phyloP scores from a whole-genome alignment of 371 early-diverging fungal species.

The Haplosporangium sp. region DNA sequence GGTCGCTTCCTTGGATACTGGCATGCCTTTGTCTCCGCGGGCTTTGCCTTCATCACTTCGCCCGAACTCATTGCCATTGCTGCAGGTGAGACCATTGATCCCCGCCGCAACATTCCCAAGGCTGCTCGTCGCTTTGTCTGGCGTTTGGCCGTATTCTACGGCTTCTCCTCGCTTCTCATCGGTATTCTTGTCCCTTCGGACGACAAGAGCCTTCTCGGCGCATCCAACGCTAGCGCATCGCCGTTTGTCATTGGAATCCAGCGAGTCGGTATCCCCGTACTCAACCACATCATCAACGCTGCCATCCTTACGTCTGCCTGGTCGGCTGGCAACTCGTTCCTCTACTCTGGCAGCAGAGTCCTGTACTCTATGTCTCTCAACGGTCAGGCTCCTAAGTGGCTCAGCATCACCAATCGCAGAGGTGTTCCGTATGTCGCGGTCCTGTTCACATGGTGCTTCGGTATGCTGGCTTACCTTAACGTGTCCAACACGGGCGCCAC shows the following conservation, averaged over 20 bases:
- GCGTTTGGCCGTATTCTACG: conserved; percentile 78
- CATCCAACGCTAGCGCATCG: conserved; percentile 62
- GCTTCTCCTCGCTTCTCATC: conserved; percentile 74
- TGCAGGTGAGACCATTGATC: conserved; percentile 76
- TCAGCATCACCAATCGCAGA: conserved; percentile 63
- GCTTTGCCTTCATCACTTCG: conserved; percentile 86
- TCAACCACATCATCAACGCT: conserved; percentile 82
- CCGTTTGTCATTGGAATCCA: conserved; percentile 80
- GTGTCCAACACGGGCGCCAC: conserved; percentile 78
- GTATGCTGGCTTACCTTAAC: conserved; percentile 70
- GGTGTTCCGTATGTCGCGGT: conserved; percentile 75
- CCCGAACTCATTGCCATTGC: conserved; percentile 78
- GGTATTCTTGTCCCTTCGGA: conserved; percentile 76
- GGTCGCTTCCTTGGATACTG: conserved; percentile 47
- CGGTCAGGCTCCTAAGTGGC: conserved; percentile 71
- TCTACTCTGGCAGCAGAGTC: conserved; percentile 78
- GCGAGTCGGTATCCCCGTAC: conserved; percentile 71
- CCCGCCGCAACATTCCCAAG: conserved; percentile 75
- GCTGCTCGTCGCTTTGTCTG: conserved; percentile 78
- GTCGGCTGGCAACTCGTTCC: conserved; percentile 83
- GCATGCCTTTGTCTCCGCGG: conserved; percentile 77
- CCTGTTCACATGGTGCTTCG: conserved; percentile 67
- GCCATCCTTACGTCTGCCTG: conserved; percentile 71
- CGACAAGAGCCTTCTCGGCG: conserved; percentile 62
- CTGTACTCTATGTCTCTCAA: conserved; percentile 74